These are phyloP conservation scores for Fusarium veterinarium DNA, from an alignment of 2,329 filamentous ascomycete genomes.

Conservation along the genomic window DNA sequence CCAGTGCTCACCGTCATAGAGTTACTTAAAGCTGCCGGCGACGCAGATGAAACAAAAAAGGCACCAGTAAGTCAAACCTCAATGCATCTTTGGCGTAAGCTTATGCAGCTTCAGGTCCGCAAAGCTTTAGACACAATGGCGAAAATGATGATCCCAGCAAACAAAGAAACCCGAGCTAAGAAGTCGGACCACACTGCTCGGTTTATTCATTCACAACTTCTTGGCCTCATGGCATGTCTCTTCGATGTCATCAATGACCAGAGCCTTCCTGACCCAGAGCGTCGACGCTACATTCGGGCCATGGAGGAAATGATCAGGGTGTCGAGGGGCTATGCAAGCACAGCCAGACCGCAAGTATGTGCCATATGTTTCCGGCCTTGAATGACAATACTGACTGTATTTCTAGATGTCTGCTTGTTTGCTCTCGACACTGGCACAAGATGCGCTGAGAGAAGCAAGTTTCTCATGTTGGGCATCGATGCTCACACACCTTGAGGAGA, in stretches of 20 bases:
- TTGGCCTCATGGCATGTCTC: slow-evolving; percentile 87
- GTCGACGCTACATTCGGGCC: slow-evolving; percentile 80
- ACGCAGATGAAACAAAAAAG: slow-evolving; percentile 69
- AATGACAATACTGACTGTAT: background rate
- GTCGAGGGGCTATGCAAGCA: slow-evolving; percentile 77
- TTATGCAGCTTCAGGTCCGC: slow-evolving; percentile 56
- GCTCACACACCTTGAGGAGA: slow-evolving; percentile 77
- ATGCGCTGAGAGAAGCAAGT: slow-evolving; percentile 79
- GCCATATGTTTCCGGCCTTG: background rate
- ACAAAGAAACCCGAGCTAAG: slow-evolving; percentile 58
- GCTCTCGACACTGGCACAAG: slow-evolving; percentile 81
- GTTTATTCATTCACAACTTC: slow-evolving; percentile 85
- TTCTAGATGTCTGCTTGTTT: slow-evolving; percentile 88
- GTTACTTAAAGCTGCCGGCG: slow-evolving; percentile 82
- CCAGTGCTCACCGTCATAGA: slow-evolving; percentile 82
- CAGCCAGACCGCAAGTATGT: slow-evolving; percentile 85
- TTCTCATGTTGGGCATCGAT: slow-evolving; percentile 88
- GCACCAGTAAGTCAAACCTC: slow-evolving; percentile 61
- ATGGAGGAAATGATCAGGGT: slow-evolving; percentile 89
- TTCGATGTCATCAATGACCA: slow-evolving; percentile 82
- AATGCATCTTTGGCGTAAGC: slow-evolving; percentile 3
- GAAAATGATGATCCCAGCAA: slow-evolving; percentile 53
- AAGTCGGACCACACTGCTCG: slow-evolving; percentile 70
- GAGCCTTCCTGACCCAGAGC: slow-evolving; percentile 71
- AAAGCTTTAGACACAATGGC: slow-evolving; percentile 61